phyloP scores from a whole-genome alignment of 2,329 filamentous ascomycete genomes.

The Colletotrichum paranaense region DNA sequence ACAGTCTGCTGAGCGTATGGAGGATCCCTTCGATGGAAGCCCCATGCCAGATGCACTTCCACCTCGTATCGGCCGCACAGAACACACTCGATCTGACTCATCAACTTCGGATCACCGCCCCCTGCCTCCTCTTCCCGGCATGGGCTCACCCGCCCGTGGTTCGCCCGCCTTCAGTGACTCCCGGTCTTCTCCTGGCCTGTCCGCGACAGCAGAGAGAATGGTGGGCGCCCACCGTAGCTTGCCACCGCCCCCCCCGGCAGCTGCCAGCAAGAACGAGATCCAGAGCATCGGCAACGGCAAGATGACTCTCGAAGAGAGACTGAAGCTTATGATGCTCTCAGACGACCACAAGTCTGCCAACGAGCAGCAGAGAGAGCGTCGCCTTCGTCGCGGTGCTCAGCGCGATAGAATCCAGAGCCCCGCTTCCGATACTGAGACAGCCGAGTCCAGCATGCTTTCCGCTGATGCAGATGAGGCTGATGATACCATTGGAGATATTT shows the following conservation, averaged over 20 bases:
- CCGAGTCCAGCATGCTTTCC: conserved; percentile 36
- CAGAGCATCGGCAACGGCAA: conserved; percentile 79
- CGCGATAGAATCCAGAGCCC: conserved; percentile 62
- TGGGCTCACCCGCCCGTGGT: conserved; percentile 51
- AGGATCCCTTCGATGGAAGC: conserved; percentile 79
- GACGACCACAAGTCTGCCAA: conserved; percentile 72
- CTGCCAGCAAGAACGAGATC: conserved; percentile 80
- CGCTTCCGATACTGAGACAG: conserved; percentile 51
- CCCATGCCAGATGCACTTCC: conserved; percentile 70
- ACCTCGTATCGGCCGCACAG: conserved; percentile 58
- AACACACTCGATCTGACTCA: conserved; percentile 76
- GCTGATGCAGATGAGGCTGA: conserved; percentile 63
- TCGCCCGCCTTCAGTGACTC: conserved; percentile 55
- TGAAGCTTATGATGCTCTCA: conserved; percentile 90
- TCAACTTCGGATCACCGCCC: conserved; percentile 81
- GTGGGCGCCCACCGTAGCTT: conserved; percentile 74
- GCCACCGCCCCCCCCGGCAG: conserved; percentile 78
- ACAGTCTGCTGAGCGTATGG: conserved; percentile 59
- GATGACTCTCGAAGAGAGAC: conserved; percentile 87
- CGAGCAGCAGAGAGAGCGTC: conserved; percentile 75
- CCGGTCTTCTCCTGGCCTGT: conserved; percentile 71
- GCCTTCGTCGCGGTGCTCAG: conserved; percentile 71
- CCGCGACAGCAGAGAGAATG: conserved; percentile 78
- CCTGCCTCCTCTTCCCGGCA: conserved; percentile 84
- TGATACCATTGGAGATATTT: conserved; percentile 70